Conservation (phyloP, 2,329 filamentous ascomycete genomes). For the Monosporascus ibericus region DNA sequence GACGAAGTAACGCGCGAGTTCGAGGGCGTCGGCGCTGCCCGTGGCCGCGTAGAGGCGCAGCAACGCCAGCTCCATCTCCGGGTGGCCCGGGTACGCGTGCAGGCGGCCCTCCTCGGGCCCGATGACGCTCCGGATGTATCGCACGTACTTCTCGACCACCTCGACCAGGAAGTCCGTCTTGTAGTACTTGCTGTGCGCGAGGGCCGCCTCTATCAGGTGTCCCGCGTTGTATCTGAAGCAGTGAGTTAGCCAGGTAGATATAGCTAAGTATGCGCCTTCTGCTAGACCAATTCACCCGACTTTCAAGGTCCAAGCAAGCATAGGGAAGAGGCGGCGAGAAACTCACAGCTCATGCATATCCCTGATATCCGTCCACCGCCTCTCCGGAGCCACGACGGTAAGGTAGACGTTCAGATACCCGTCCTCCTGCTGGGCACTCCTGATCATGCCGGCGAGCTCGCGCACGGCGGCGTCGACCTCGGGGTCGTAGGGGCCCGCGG, state of each 20-base stretch:
- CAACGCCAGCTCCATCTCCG: slow-evolving; percentile 44
- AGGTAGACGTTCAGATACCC: slow-evolving; percentile 61
- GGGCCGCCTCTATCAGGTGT: slow-evolving; percentile 55
- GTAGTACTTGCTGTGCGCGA: slow-evolving; percentile 49
- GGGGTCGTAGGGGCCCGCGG: slow-evolving; percentile 30
- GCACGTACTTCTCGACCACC: slow-evolving; percentile 48
- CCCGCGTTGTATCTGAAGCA: slow-evolving; percentile 48
- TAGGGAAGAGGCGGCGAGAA: not conserved
- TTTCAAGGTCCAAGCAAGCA: not conserved
- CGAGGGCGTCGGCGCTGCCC: slow-evolving; percentile 30
- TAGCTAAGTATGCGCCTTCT: too few relatives aligned
- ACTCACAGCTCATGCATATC: slow-evolving; percentile 56
- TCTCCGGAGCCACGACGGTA: slow-evolving; percentile 49
- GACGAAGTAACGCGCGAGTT: slow-evolving; percentile 51
- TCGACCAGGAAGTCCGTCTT: slow-evolving; percentile 44
- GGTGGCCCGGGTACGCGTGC: slow-evolving; percentile 56
- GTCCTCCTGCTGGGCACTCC: slow-evolving; percentile 49
- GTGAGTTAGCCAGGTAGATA: too few relatives aligned
- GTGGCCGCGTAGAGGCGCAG: slow-evolving; percentile 31
- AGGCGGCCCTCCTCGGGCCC: slow-evolving; percentile 42
- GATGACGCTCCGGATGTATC: slow-evolving; percentile 44
- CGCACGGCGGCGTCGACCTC: slow-evolving; percentile 44
- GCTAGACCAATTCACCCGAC: not conserved
- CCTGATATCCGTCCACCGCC: slow-evolving; percentile 51
- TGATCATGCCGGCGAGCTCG: slow-evolving; percentile 53